A percentile compares a stretch with the other conserved stretches of the same genome.
phyloP scores from a whole-genome alignment of 495 filamentous ascomycete species.

The Barbatosphaeria neglecta region DNA sequence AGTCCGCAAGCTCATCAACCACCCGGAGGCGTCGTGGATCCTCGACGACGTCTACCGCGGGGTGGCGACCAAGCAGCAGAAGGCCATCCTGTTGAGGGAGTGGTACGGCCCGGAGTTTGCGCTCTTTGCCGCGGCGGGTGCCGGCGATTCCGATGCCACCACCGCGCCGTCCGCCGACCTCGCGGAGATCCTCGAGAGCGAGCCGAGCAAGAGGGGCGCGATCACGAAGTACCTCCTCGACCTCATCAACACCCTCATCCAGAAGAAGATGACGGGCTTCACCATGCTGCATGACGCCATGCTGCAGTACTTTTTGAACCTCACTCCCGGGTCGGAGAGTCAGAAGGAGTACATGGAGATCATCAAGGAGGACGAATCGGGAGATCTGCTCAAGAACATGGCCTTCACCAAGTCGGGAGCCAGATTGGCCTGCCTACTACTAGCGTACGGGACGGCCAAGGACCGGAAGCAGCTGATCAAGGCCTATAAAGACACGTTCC shows the following conservation, averaged over 20 bases:
- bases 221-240: conserved; percentile 77
- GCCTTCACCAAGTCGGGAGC: conserved; percentile 88
- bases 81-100: conserved; percentile 72
- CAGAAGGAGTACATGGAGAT: conserved; percentile 79
- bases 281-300: conserved; percentile 95
- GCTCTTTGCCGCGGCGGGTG: conserved; percentile 52
- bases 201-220: conserved; percentile 73
- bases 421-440: conserved; percentile 62
- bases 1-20: conserved; percentile 83
- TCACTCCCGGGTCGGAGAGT: conserved; percentile 63
- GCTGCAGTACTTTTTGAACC: conserved; percentile 87
- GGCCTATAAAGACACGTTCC: conserved; percentile 74
- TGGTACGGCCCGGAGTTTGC: conserved; percentile 96
- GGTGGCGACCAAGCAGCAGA: conserved; percentile 69
- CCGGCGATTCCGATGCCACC: conserved; percentile 27
- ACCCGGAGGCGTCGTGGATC: conserved; percentile 93
- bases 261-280: conserved; percentile 93
- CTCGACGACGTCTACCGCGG: conserved; percentile 90
- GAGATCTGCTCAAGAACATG: conserved; percentile 83
- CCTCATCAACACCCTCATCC: conserved; percentile 77
- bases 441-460: conserved; percentile 80
- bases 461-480: conserved; percentile 82
- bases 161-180: too few relatives aligned
- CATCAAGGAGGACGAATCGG: conserved; percentile 79
- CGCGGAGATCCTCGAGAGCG: conserved; percentile 54